Percentiles rank a stretch among this genome's conserved stretches.
Evolutionary conservation across 2,329 filamentous ascomycete species (phyloP).

Genomic region (Botrytis paeoniae): DNA sequence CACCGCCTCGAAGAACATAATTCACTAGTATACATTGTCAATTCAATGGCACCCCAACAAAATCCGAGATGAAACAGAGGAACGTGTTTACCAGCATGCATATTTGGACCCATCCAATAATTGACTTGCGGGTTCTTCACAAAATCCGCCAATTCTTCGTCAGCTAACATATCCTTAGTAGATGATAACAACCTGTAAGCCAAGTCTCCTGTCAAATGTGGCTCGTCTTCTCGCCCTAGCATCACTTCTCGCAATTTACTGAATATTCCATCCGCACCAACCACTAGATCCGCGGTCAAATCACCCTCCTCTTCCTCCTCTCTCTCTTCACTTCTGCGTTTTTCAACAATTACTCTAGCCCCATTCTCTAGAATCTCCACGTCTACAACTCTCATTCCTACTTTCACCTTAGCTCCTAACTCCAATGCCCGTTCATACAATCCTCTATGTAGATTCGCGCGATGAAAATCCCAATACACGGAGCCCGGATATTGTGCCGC

Average conservation of each 20-base stretch:
- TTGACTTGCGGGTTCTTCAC: constrained; percentile 44
- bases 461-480: constrained; percentile 47
- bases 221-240: constrained; percentile 46
- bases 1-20: constrained; percentile 46
- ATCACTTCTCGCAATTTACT: constrained; percentile 41
- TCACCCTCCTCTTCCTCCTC: constrained; percentile 29
- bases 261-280: constrained; percentile 45
- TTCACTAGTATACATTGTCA: constrained; percentile 37
- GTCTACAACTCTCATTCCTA: constrained; percentile 33
- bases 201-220: constrained; percentile 45
- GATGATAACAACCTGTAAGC: constrained; percentile 47
- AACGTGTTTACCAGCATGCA: constrained; percentile 42
- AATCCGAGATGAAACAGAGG: not conserved
- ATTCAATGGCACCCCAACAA: not conserved
- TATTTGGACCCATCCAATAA: constrained; percentile 48
- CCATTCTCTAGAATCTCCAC: constrained; percentile 32
- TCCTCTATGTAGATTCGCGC: constrained; percentile 47
- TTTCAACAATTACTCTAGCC: constrained; percentile 31
- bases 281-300: constrained; percentile 38
- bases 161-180: constrained; percentile 43
- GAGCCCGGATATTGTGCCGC: constrained; percentile 31
- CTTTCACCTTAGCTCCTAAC: constrained; percentile 39
- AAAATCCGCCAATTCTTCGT: constrained; percentile 42
- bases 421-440: constrained; percentile 42
- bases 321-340: constrained; percentile 36